Evolutionary conservation across 371 early-diverging fungal genomes (phyloP).

Genomic region (Lichtheimia ornata): DNA sequence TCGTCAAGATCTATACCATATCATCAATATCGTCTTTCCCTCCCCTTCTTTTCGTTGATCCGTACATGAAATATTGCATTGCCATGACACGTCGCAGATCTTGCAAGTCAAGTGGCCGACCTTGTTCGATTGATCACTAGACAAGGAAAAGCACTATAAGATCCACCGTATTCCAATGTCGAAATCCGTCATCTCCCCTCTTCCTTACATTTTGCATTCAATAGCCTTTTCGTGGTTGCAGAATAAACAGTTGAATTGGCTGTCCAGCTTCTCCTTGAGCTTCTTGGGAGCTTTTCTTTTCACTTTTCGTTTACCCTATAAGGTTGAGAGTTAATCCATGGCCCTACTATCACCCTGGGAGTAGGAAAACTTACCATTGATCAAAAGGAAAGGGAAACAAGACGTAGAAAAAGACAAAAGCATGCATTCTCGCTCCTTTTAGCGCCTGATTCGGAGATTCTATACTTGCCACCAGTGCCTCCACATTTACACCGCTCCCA

Average conservation of each 20-base stretch:
- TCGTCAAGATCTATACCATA: conserved; percentile 63
- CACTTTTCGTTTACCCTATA: conserved; percentile 86
- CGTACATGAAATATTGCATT: conserved; percentile 68
- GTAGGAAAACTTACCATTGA: no score
- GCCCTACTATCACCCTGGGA: no score
- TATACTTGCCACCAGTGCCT: no score
- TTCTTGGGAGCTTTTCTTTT: conserved; percentile 75
- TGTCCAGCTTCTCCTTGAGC: conserved; percentile 75
- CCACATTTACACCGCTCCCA: no score
- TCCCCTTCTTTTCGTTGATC: not conserved
- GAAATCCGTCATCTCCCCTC: not conserved
- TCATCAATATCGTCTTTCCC: not conserved
- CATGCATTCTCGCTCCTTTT: no score
- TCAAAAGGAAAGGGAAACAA: no score
- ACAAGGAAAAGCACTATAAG: not conserved
- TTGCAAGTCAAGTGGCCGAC: conserved; percentile 75
- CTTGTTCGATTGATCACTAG: conserved; percentile 50
- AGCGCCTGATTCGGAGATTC: no score
- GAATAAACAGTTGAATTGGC: conserved; percentile 85
- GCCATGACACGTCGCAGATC: conserved; percentile 73
- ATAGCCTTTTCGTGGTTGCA: conserved; percentile 90
- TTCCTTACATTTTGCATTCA: conserved; percentile 71
- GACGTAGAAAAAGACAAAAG: no score
- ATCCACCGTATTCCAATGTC: not conserved
- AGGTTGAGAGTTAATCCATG: no score